Percentiles rank a stretch among this genome's conserved stretches.
These are phyloP conservation scores for Exophiala bonariae DNA, from an alignment of 2,329 filamentous ascomycete genomes.

Conservation along the genomic window DNA sequence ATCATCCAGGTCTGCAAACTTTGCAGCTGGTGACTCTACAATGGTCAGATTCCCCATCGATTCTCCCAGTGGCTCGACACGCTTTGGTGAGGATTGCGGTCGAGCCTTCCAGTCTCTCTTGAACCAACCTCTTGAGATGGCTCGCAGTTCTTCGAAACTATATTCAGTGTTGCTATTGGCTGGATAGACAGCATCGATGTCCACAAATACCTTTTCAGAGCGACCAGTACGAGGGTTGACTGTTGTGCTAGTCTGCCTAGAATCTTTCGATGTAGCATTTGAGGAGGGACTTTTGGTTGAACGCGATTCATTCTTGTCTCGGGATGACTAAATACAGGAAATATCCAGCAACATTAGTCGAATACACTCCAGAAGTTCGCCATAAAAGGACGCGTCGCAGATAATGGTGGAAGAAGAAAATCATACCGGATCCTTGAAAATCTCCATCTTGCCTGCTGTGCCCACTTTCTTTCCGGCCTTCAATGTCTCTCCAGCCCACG, in stretches of 20 bases:
- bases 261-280: slow-evolving; percentile 55
- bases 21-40: slow-evolving; percentile 6
- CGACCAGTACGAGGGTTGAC: slow-evolving; percentile 81
- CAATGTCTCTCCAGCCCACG: slow-evolving; percentile 89
- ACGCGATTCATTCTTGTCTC: slow-evolving; percentile 35
- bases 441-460: slow-evolving; percentile 75
- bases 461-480: slow-evolving; percentile 82
- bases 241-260: slow-evolving; percentile 74
- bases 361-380: neutral
- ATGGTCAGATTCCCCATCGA: slow-evolving; percentile 7
- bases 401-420: slow-evolving; percentile 21
- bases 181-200: slow-evolving; percentile 82
- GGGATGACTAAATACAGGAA: slow-evolving; percentile 54
- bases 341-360: slow-evolving; percentile 16
- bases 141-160: slow-evolving; percentile 90
- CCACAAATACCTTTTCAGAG: slow-evolving; percentile 82
- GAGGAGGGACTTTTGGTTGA: slow-evolving; percentile 29
- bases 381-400: neutral
- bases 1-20: slow-evolving; percentile 32
- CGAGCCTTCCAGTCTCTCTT: slow-evolving; percentile 52
- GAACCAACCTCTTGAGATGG: slow-evolving; percentile 69
- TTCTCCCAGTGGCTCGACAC: slow-evolving; percentile 3
- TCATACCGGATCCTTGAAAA: slow-evolving; percentile 97
- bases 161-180: slow-evolving; percentile 71
- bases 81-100: neutral